Evolutionary conservation across 768 basidiomycete genomes (phyloP).

Genomic region (Kwoniella newhampshirensis): DNA sequence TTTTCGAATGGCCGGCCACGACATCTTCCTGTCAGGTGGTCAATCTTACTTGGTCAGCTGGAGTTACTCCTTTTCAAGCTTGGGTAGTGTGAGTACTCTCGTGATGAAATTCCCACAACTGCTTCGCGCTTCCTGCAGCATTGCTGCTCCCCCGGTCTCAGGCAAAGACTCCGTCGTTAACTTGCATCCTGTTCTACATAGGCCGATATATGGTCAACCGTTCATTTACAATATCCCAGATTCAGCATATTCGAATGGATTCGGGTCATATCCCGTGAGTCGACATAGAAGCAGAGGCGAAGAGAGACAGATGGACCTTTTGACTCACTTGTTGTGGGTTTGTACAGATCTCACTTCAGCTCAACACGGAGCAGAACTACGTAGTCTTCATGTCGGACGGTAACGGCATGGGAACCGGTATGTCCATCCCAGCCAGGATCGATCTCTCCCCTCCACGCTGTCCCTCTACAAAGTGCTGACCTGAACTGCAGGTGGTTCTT

Average conservation of each 20-base stretch:
- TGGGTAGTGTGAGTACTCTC: conserved; percentile 34
- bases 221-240: conserved; percentile 36
- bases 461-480: not conserved
- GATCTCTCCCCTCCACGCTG: not conserved
- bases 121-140: too few species aligned
- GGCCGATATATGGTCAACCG: conserved; percentile 34
- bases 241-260: conserved; percentile 20
- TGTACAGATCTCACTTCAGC: conserved; percentile 35
- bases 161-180: too few species aligned
- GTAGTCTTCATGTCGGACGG: conserved; percentile 42
- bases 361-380: conserved; percentile 31
- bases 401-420: conserved; percentile 30
- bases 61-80: conserved; percentile 34
- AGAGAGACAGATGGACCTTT: too few species aligned
- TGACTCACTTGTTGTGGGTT: not conserved
- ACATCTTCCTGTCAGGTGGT: conserved; percentile 38
- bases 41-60: conserved; percentile 32
- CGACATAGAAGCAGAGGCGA: too few species aligned
- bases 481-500: conserved; percentile 34
- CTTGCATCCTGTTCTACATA: too few species aligned
- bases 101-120: too few species aligned
- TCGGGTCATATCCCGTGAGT: conserved; percentile 29
- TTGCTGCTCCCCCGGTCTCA: too few species aligned
- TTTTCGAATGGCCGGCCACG: conserved; percentile 38
- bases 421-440: not conserved